Evolutionary conservation across 2,329 filamentous ascomycete species (phyloP), one percentile per base, ranked within the genome.

Genomic region (Dactylellina sp.): DNA sequence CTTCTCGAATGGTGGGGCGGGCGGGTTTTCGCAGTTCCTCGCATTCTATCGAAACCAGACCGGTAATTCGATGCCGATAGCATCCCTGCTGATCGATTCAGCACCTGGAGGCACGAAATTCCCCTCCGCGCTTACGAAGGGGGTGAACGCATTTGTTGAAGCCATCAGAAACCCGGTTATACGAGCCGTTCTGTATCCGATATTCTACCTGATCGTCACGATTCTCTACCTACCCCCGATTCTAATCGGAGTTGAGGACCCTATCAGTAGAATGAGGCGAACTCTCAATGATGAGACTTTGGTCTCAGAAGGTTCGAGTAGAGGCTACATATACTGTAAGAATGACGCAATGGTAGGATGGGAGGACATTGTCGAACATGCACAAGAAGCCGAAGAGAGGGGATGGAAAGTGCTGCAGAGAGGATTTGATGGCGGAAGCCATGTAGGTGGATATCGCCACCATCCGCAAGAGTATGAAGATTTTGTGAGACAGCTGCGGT

Each of bases 221-320:
- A 42, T 62, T 16, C 6, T 66, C 0, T 65, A 61, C 47, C 14
- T 61, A 14, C 61, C 56, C 14, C 61, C 70, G 3, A 46, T 40
- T 40, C 20, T 74, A 7, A 42, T 74, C 1, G 70, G 70, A 2
- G 12, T 62, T 12, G 70, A 74, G 42, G 39, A 66, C 40, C 70
- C 70, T 3, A 74, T 74, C 3, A 49, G 47, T 4, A 57, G 35
- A 24, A 55, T 74, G 42, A 44, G 61, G 16, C 47, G 70, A 12
- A 61, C 50, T 6, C 24, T 74, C 60, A 74, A 74, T 20, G 70
- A 74, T 56, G 61, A 66, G 18, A 66, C 70, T 40, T 50, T 74
- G 25, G 49, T 74, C 16, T 37, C 55, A 14, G 70, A 74, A 24
- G 70, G 61, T 18, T 47, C 55, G 9, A 44, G 16, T 35, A 64